Conservation (phyloP, 2,329 filamentous ascomycete genomes). For the Colletotrichum zoysiae region DNA sequence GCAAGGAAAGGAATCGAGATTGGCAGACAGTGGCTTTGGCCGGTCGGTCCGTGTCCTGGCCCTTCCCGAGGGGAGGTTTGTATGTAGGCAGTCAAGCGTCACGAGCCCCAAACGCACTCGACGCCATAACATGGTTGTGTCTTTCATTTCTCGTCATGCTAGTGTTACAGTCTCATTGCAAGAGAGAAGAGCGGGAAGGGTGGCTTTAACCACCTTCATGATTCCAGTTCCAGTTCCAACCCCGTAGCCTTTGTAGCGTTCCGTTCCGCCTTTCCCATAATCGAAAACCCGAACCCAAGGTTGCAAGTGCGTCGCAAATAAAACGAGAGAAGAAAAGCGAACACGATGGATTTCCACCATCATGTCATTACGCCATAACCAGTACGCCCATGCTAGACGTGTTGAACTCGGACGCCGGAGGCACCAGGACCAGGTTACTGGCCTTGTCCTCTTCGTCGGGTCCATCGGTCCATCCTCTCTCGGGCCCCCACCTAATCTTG, state of each 20-base stretch:
- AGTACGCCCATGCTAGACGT: constrained; percentile 35
- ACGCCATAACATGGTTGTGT: background rate
- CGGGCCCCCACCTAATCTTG: constrained; percentile 74
- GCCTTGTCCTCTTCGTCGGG: constrained; percentile 53
- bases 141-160: constrained; percentile 38
- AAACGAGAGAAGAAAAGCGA: constrained; percentile 12
- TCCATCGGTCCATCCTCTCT: constrained; percentile 73
- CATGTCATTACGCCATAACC: constrained; percentile 34
- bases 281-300: constrained; percentile 12
- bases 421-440: constrained; percentile 28
- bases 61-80: background rate
- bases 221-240: background rate
- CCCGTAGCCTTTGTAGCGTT: background rate
- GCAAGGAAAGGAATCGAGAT: background rate
- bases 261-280: background rate
- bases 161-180: constrained; percentile 36
- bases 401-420: constrained; percentile 27
- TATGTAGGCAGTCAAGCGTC: background rate
- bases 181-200: constrained; percentile 10
- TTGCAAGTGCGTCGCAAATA: background rate
- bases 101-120: background rate
- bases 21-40: too few species aligned
- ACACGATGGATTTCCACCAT: constrained; percentile 2
- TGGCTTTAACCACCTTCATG: background rate
- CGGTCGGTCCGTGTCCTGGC: background rate